phyloP scores from a whole-genome alignment of 257 asterid species.

The Plantago ovata region DNA sequence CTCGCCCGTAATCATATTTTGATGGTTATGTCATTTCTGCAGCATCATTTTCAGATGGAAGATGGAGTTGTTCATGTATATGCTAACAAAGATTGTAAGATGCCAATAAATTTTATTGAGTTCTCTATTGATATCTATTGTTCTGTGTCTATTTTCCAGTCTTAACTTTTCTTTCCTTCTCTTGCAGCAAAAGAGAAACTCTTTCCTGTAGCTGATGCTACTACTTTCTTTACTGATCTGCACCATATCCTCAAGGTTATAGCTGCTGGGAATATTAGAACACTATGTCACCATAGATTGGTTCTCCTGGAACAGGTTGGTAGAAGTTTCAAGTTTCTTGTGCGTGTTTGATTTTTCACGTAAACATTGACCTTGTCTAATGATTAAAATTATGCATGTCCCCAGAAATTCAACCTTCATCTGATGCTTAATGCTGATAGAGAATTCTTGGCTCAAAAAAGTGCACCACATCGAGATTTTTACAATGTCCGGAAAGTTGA shows the following conservation, averaged over 20 bases:
- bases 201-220: slow-evolving; percentile 90
- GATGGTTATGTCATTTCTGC: slow-evolving; percentile 33
- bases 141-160: slow-evolving; percentile 4
- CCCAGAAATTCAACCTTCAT: slow-evolving; percentile 97
- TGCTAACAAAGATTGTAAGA: slow-evolving; percentile 79
- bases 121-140: slow-evolving; percentile 5
- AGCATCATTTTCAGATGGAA: slow-evolving; percentile 96
- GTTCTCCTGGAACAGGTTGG: slow-evolving; percentile 89
- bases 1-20: slow-evolving; percentile 5
- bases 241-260: slow-evolving; percentile 93
- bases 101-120: slow-evolving; percentile 1
- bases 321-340: slow-evolving; percentile 7
- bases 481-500: slow-evolving; percentile 97
- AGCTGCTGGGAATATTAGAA: slow-evolving; percentile 90
- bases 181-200: slow-evolving; percentile 75
- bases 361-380: slow-evolving; percentile 1
- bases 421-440: slow-evolving; percentile 98
- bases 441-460: slow-evolving; percentile 96
- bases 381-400: slow-evolving; percentile 11
- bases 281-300: slow-evolving; percentile 90
- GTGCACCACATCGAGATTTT: slow-evolving; percentile 99
- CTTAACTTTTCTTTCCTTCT: slow-evolving; percentile 23
- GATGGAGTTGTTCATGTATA: slow-evolving; percentile 94
- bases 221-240: slow-evolving; percentile 89
- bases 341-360: slow-evolving; percentile 12